A percentile compares a stretch with the other conserved stretches of the same genome.
phyloP scores from a whole-genome alignment of 2,329 filamentous ascomycete species.

The Phialophora macrospora region DNA sequence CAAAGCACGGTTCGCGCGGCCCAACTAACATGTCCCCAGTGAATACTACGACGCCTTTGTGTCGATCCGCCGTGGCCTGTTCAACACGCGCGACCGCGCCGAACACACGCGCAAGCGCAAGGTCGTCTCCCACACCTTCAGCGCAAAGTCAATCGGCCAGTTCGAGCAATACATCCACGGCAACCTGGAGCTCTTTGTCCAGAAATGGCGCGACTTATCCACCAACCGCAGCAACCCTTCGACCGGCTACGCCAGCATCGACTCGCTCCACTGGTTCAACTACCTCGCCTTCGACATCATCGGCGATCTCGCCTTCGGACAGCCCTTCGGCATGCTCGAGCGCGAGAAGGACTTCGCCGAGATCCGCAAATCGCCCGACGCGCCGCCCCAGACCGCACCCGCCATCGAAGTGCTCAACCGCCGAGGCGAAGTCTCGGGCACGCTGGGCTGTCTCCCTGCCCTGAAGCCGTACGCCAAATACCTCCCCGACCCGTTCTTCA shows the following conservation, averaged over 20 bases:
- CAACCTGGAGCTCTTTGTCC: constrained; percentile 75
- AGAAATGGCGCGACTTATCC: constrained; percentile 71
- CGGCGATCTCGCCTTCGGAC: constrained; percentile 70
- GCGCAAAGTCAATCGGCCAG: constrained; percentile 76
- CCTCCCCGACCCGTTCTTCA: constrained; percentile 82
- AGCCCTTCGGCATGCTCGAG: constrained; percentile 81
- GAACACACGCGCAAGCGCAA: constrained; percentile 91
- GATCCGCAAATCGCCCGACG: constrained; percentile 65
- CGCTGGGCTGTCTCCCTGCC: constrained; percentile 73
- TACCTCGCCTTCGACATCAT: constrained; percentile 67
- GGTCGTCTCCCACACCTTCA: constrained; percentile 85
- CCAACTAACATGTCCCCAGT: constrained; percentile 50
- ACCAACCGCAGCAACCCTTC: constrained; percentile 50
- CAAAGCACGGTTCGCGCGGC: background rate
- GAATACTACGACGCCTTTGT: constrained; percentile 93
- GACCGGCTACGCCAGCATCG: constrained; percentile 65
- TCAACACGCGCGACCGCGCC: constrained; percentile 81
- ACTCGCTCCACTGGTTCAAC: constrained; percentile 82
- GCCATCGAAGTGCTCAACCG: constrained; percentile 90
- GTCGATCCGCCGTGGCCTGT: constrained; percentile 80
- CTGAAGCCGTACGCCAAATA: constrained; percentile 81
- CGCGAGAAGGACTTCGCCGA: constrained; percentile 78
- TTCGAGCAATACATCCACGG: constrained; percentile 88
- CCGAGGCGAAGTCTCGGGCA: constrained; percentile 81
- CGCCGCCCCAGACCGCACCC: constrained; percentile 69